These are phyloP conservation scores for Mycena indigotica DNA, from an alignment of 768 basidiomycete species.

Conservation along the genomic window DNA sequence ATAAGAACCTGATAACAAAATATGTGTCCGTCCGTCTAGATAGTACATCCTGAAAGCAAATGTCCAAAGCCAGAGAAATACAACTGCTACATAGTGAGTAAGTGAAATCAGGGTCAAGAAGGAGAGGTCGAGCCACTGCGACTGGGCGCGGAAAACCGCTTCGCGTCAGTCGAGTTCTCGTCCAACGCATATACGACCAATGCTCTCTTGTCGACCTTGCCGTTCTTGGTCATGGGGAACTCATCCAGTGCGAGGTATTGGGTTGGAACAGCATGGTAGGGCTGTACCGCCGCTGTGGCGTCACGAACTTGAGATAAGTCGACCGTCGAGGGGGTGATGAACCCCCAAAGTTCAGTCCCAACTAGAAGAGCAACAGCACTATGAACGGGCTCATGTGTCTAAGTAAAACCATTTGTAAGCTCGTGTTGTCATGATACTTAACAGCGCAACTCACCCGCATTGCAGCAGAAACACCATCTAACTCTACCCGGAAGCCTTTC, in stretches of 20 bases:
- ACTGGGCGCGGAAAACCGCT: constrained; percentile 15
- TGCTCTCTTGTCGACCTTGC: constrained; percentile 42
- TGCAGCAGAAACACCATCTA: constrained; percentile 50
- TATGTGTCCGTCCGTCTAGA: background rate
- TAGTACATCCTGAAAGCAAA: background rate
- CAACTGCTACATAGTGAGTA: background rate
- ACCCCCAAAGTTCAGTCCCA: constrained; percentile 48
- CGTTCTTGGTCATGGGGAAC: constrained; percentile 46
- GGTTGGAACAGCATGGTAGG: constrained; percentile 52
- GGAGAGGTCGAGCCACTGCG: constrained; percentile 20
- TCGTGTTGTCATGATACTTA: background rate
- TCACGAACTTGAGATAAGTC: constrained; percentile 34
- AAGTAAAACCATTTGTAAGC: background rate
- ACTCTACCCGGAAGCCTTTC: constrained; percentile 53
- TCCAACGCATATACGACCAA: constrained; percentile 26
- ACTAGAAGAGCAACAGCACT: constrained; percentile 45
- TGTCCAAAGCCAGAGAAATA: background rate
- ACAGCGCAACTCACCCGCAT: constrained; percentile 34
- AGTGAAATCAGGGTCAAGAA: constrained; percentile 3
- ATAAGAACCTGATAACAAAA: background rate
- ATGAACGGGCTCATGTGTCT: constrained; percentile 37
- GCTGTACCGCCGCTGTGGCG: constrained; percentile 42
- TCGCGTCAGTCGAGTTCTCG: constrained; percentile 10
- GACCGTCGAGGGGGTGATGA: constrained; percentile 42
- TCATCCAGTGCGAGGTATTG: constrained; percentile 38